Conservation (phyloP, 345 rosid genomes). For the Excoecaria agallocha region DNA sequence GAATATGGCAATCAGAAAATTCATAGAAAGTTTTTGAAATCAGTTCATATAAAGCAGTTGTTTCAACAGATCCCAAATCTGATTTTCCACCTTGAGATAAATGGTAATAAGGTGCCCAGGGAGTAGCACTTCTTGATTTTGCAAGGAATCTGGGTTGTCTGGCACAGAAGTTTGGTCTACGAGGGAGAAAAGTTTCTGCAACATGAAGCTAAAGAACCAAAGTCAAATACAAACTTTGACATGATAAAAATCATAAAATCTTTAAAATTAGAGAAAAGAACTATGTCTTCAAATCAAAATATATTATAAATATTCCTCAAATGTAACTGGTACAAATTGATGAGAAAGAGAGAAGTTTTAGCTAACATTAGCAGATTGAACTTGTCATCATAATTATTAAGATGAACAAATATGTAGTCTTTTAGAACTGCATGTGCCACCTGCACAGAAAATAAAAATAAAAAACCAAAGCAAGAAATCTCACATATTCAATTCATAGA, state of each 20-base stretch:
- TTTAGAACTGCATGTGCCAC: constrained; percentile 73
- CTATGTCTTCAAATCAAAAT: background rate
- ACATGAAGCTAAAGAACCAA: constrained; percentile 63
- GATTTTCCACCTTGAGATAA: constrained; percentile 69
- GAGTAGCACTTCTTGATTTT: constrained; percentile 92
- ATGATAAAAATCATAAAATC: constrained; percentile 2
- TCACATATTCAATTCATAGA: background rate
- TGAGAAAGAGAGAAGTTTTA: constrained; percentile 2
- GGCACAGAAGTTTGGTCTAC: constrained; percentile 82
- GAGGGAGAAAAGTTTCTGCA: constrained; percentile 95
- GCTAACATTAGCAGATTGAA: constrained; percentile 86
- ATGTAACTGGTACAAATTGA: background rate
- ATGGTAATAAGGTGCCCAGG: constrained; percentile 90
- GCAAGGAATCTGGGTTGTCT: constrained; percentile 92
- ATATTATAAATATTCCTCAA: constrained; percentile 1
- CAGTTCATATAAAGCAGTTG: background rate
- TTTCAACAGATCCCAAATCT: background rate
- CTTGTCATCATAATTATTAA: constrained; percentile 76
- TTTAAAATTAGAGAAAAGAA: constrained; percentile 11
- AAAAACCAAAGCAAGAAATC: constrained; percentile 5
- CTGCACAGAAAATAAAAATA: constrained; percentile 33
- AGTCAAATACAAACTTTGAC: constrained; percentile 18
- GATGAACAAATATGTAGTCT: constrained; percentile 78
- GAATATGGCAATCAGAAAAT: background rate
- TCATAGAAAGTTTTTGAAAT: background rate